phyloP scores from a whole-genome alignment of 2,329 filamentous ascomycete genomes.

The Aspergillus sp. region DNA sequence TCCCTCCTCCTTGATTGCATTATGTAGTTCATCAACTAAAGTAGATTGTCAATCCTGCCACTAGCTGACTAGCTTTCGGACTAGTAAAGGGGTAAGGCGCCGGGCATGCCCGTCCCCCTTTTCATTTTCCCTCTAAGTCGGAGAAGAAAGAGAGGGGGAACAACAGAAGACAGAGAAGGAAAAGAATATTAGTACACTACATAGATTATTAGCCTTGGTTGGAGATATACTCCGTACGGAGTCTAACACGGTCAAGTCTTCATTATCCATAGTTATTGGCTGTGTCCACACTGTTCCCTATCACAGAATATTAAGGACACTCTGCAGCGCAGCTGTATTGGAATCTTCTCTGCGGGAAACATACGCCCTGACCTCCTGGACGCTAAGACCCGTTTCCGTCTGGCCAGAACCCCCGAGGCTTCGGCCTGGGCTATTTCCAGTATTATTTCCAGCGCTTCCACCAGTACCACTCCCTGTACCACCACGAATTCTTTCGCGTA shows the following conservation, averaged over 20 bases:
- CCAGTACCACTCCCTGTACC: constrained; percentile 53
- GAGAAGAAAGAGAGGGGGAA: no score
- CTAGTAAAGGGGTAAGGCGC: no score
- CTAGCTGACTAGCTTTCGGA: no score
- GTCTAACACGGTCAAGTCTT: background rate
- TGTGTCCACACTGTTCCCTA: background rate
- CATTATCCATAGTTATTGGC: background rate
- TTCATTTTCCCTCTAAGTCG: no score
- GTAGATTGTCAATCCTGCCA: no score
- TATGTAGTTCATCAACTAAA: no score
- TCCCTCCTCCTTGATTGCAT: no score
- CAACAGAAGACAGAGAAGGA: no score
- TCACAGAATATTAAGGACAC: constrained; percentile 70
- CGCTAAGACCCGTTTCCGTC: constrained; percentile 55
- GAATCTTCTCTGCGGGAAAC: constrained; percentile 83
- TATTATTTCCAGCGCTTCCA: constrained; percentile 49
- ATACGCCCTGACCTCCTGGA: constrained; percentile 70
- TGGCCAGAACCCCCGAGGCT: constrained; percentile 49
- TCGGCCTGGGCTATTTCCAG: constrained; percentile 25
- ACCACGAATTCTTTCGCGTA: constrained; percentile 68
- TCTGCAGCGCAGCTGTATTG: constrained; percentile 76
- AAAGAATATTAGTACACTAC: no score
- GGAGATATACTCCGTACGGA: no score
- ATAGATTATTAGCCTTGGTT: no score
- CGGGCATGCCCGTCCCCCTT: no score